Evolutionary conservation across 73 alveolate genomes (phyloP), one percentile per base, ranked within the genome.

Genomic region (Symbiodinium pilosum): DNA sequence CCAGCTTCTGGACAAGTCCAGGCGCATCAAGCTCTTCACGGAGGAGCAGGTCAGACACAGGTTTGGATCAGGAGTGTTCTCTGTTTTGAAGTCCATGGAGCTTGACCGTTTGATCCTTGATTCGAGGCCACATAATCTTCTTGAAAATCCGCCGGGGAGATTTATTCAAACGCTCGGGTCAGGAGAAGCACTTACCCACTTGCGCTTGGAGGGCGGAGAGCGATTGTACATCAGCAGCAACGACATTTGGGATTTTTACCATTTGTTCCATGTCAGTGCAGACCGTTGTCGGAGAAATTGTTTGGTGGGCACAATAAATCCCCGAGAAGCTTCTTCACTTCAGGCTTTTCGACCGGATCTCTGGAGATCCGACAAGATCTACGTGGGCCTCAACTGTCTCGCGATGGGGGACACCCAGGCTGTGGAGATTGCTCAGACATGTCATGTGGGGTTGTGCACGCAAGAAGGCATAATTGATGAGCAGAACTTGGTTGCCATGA

Each of bases 351-450:
- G 30, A 4, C 34, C 71, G 0, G 24, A 47, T 16, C 8, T 47
- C 24, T 47, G 16, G 24, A 8, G 16, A 16, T 47, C 8, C 16
- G 64, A 47, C 16, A 8, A 16, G 30, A 30, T 84, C 11, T 42
- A 0, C 38, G 54, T 44, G 0, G 36, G 83, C 0, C 40, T 75
- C 0, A 71, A 86, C 30, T 4, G 75, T 6, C 2, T 84, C 30
- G 92, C 92, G 1, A 84, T 84, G 92, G 92, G 92, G 40, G 92
- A 84, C 1, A n/a, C n/a, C n/a, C n/a, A n/a, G n/a, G n/a, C n/a
- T n/a, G n/a, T n/a, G n/a, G n/a, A n/a, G n/a, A n/a, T 84, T 4
- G 92, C 75, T 2, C 92, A 84, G 24, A 41, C 71, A 4, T 52
- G 71, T 4, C 92, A 84, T 26, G 42, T 43, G 9, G 93, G 83